phyloP scores from a whole-genome alignment of 345 rosid species.

The Hypericum perforatum region DNA sequence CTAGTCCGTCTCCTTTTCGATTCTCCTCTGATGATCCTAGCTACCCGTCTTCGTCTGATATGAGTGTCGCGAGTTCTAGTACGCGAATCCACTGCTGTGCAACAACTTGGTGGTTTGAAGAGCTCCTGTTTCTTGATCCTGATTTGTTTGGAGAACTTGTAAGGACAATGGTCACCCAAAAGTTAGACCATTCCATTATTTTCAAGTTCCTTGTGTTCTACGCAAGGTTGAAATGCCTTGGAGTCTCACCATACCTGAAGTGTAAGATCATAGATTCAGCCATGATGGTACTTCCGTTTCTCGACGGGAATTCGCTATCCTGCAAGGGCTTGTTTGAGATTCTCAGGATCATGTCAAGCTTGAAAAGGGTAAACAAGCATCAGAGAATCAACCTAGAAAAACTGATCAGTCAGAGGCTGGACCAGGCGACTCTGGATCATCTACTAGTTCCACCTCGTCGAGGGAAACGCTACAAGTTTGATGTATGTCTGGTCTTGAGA shows the following conservation, averaged over 20 bases:
- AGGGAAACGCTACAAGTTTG: slow-evolving; percentile 21
- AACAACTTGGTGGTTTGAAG: slow-evolving; percentile 39
- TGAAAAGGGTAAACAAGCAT: slow-evolving; percentile 15
- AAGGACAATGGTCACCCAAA: slow-evolving; percentile 18
- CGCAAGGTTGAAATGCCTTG: slow-evolving; percentile 21
- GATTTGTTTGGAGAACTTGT: slow-evolving; percentile 23
- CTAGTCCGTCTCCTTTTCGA: slow-evolving; percentile 14
- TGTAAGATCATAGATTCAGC: slow-evolving; percentile 18
- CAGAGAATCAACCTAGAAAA: slow-evolving; percentile 25
- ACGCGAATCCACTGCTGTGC: slow-evolving; percentile 13
- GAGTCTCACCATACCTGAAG: slow-evolving; percentile 17
- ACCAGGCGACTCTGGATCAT: slow-evolving; percentile 37
- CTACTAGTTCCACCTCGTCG: slow-evolving; percentile 28
- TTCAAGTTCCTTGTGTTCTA: slow-evolving; percentile 34
- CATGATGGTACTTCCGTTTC: slow-evolving; percentile 24
- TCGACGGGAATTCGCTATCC: slow-evolving; percentile 24
- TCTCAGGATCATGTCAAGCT: slow-evolving; percentile 18
- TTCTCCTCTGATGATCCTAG: slow-evolving; percentile 28
- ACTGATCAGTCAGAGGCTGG: slow-evolving; percentile 36
- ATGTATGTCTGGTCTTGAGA: slow-evolving; percentile 42
- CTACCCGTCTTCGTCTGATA: slow-evolving; percentile 22
- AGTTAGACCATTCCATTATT: slow-evolving; percentile 22
- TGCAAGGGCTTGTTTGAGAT: slow-evolving; percentile 35
- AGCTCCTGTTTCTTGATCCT: slow-evolving; percentile 29
- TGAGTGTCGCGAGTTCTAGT: slow-evolving; percentile 23